Conservation (phyloP, 129 eudicot species). For the Tanacetum coccineum region DNA sequence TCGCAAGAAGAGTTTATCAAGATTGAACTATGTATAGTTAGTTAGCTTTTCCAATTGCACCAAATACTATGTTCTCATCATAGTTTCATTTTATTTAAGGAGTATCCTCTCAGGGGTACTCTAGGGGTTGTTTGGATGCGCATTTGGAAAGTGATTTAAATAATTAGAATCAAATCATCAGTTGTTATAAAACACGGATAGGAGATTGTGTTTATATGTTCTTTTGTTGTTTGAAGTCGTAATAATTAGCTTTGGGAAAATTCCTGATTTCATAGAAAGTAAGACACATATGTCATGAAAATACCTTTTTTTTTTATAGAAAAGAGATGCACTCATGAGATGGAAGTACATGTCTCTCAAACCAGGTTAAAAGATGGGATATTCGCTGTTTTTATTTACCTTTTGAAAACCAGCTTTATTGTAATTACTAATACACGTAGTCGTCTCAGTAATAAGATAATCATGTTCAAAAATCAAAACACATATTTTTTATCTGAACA, state of each 20-base stretch:
- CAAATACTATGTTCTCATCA: constrained; percentile 6
- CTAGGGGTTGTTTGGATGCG: constrained; percentile 1
- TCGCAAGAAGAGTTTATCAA: constrained; percentile 94
- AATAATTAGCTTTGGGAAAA: not conserved
- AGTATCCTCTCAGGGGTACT: not conserved
- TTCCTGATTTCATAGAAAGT: not conserved
- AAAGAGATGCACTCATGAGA: not conserved
- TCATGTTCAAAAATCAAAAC: not conserved
- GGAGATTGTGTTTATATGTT: not conserved
- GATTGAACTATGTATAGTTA: constrained; percentile 97
- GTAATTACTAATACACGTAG: not conserved
- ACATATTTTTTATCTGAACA: not conserved
- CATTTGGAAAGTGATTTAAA: not conserved
- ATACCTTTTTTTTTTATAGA: not conserved
- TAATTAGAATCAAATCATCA: not conserved
- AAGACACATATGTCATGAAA: not conserved
- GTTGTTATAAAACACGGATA: constrained; percentile 3
- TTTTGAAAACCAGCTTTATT: not conserved
- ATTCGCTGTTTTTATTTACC: not conserved
- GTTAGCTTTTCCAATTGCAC: constrained; percentile 24
- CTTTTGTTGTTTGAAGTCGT: not conserved
- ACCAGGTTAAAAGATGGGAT: not conserved
- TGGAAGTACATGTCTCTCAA: not conserved
- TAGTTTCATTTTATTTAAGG: not conserved
- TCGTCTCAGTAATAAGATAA: not conserved